These are phyloP conservation scores for Cadophora sp. DNA, from an alignment of 2,329 filamentous ascomycete genomes.

Conservation along the genomic window DNA sequence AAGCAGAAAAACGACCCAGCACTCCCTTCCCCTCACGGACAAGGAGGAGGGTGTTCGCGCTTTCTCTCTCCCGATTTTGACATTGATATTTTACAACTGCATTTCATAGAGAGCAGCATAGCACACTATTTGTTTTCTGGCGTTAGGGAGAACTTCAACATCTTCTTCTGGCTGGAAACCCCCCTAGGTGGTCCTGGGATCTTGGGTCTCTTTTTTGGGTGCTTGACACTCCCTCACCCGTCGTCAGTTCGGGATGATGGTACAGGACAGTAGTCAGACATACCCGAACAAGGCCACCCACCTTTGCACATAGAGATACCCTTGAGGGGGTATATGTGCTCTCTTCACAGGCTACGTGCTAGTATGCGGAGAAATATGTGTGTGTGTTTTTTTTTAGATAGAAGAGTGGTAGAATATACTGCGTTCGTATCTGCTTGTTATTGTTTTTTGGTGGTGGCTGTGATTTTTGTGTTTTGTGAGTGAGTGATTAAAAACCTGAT, in stretches of 20 bases:
- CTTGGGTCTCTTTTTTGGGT: too few relatives aligned
- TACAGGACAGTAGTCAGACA: background rate
- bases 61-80: slow-evolving; percentile 17
- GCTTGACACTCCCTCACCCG: too few relatives aligned
- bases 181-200: slow-evolving; percentile 3
- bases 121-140: slow-evolving; percentile 44
- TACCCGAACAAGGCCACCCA: background rate
- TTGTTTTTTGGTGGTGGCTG: too few relatives aligned
- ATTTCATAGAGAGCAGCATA: slow-evolving; percentile 41
- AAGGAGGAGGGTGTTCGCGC: slow-evolving; percentile 4
- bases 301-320: slow-evolving; percentile 11
- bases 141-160: slow-evolving; percentile 49
- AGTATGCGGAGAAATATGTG: slow-evolving; percentile 22
- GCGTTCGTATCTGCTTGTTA: slow-evolving; percentile 6
- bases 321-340: slow-evolving; percentile 19
- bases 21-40: background rate
- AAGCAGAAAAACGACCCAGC: background rate
- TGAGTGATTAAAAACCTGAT: too few relatives aligned
- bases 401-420: slow-evolving; percentile 17
- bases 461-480: background rate
- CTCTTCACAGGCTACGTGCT: slow-evolving; percentile 34
- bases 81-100: slow-evolving; percentile 29
- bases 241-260: background rate
- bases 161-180: slow-evolving; percentile 39
- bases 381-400: slow-evolving; percentile 51